Evolutionary conservation across 306 rosid genomes (phyloP), one percentile per base, ranked within the genome.

Genomic region (Oemleria cerasiformis): DNA sequence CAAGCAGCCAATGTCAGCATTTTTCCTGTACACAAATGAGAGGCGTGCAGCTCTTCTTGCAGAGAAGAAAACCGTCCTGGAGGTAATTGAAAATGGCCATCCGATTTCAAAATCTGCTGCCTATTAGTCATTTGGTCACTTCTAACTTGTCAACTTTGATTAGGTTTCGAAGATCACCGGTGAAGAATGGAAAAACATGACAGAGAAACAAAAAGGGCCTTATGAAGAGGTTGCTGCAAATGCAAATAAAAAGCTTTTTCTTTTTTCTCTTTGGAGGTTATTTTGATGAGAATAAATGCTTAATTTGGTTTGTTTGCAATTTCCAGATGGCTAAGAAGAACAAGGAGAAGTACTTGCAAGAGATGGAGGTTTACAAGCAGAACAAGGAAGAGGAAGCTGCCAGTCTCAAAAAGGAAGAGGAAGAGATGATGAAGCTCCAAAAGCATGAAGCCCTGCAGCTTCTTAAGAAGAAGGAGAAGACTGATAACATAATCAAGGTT

Each of bases 381-480:
- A 88, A 36, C 45, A 94, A 91, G 77, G 89, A 86, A 23, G 97
- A 94, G 65, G 97, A 89, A 58, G 81, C 88, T 73, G 85, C 83
- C 23, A 63, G n/a, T 68, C 76, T 85, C 13, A 82, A 65, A 74
- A 91, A 85, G 74, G 99, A 89, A 70, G 96, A 79, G 83, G 92
- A 86, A 63, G 97, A 94, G 78, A 82, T 81, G 4, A 82, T 82
- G 92, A 91, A 94, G 19, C 85, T 91, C 62, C 96, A 91, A 75
- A 94, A 86, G 77, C 96, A 89, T 39, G 96, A 94, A 78, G 97
- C 96, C 47, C 42, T 91, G 80, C 91, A 79, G 42, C 68, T 91
- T 30, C 92, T 94, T 8, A 94, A 85, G 90, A 91, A 94, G 79
- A 94, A 94, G 81, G 97, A 94, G 84, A 94, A 91, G 81, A 88